Evolutionary conservation across 1,139 yeast species (phyloP).

Genomic region (Debaryomyces robertsiae): DNA sequence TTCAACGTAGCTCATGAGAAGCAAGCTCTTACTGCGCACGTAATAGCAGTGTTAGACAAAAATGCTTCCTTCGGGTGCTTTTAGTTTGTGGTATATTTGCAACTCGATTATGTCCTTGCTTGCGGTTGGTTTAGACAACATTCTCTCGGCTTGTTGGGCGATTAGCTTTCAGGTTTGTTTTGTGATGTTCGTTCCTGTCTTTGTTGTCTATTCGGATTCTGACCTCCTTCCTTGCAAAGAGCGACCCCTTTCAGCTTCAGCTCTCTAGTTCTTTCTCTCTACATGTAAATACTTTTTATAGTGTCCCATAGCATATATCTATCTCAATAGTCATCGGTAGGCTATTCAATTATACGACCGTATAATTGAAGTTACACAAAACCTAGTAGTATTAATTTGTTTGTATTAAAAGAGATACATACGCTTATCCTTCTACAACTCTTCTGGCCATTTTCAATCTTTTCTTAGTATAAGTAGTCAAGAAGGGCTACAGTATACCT

Average conservation of each 20-base stretch:
- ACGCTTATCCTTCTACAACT: not conserved
- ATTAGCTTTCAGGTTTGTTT: no score
- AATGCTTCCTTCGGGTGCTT: no score
- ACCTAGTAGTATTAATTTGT: slow-evolving; percentile 1
- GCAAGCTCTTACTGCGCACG: not conserved
- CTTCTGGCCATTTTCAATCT: no score
- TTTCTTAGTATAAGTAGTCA: not conserved
- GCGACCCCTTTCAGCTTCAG: no score
- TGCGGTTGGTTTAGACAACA: no score
- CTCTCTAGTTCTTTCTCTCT: not conserved
- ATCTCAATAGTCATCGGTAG: not conserved
- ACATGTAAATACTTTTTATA: slow-evolving; percentile 8
- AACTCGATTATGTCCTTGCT: no score
- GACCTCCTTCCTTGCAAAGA: no score
- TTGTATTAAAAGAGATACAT: not conserved
- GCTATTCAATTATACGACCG: slow-evolving; percentile 11
- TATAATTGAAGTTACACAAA: slow-evolving; percentile 11
- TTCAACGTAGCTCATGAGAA: not conserved
- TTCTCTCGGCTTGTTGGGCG: no score
- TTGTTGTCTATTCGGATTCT: no score
- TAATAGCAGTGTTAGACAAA: no score
- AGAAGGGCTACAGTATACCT: not conserved
- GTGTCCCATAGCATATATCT: slow-evolving; percentile 6
- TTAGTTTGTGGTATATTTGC: no score
- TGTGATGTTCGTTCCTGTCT: no score